Evolutionary conservation across 1,139 yeast genomes (phyloP).

Genomic region (Wickerhamiella pararugosa): DNA sequence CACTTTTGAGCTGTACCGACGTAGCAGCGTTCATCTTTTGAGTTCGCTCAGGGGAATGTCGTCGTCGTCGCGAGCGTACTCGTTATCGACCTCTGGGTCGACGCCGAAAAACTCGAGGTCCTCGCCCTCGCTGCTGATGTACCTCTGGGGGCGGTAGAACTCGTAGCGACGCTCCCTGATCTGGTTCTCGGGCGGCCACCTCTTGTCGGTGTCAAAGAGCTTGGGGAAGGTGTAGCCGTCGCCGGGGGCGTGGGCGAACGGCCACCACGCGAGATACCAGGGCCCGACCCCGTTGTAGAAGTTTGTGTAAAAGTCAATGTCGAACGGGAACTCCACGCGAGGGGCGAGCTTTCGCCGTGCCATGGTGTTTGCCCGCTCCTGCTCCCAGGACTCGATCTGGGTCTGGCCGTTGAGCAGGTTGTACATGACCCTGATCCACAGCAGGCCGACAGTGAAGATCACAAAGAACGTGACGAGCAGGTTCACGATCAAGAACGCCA

Average conservation of each 20-base stretch:
- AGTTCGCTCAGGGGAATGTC: slow-evolving; percentile 4
- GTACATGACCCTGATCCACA: slow-evolving; percentile 46
- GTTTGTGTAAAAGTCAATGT: slow-evolving; percentile 44
- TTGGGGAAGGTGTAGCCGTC: slow-evolving; percentile 39
- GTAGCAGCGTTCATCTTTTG: too few relatives aligned
- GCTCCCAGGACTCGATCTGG: slow-evolving; percentile 87
- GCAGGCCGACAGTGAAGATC: slow-evolving; percentile 38
- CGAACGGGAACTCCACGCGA: slow-evolving; percentile 60
- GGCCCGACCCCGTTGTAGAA: slow-evolving; percentile 38
- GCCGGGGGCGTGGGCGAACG: slow-evolving; percentile 26
- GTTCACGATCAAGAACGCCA: slow-evolving; percentile 41
- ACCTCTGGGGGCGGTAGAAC: slow-evolving; percentile 33
- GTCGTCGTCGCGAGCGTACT: not conserved
- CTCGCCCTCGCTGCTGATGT: slow-evolving; percentile 78
- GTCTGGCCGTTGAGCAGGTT: slow-evolving; percentile 61
- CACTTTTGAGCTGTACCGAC: too few relatives aligned
- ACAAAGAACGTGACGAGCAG: slow-evolving; percentile 47
- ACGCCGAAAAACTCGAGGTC: slow-evolving; percentile 75
- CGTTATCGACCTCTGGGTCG: slow-evolving; percentile 27
- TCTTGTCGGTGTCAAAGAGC: slow-evolving; percentile 6
- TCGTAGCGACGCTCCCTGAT: slow-evolving; percentile 16
- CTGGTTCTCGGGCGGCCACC: slow-evolving; percentile 16
- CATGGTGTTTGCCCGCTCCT: slow-evolving; percentile 62
- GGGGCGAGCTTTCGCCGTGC: slow-evolving; percentile 27
- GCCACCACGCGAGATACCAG: slow-evolving; percentile 26